Evolutionary conservation across 768 basidiomycete species (phyloP), one percentile per base, ranked within the genome.

Genomic region (Phylloporus scabripes): DNA sequence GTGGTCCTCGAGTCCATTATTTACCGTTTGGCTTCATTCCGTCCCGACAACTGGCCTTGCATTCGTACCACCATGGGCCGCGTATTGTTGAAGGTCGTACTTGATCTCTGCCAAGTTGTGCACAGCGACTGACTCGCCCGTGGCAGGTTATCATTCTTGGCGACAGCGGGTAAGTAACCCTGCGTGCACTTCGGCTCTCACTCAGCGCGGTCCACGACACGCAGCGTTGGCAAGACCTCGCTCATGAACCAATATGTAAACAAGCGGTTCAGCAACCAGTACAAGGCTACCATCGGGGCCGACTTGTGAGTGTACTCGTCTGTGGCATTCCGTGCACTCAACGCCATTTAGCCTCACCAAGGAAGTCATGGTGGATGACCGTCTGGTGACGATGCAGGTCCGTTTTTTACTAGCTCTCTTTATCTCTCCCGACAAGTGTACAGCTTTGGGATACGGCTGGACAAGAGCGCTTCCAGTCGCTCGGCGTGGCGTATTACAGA

Each of bases 231-330:
- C 37, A 98, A 98, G 86, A 98, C 96, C 36, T 98, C 95, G 24
- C 86, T 99, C 61, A 99, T 99, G 96, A 97, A 97, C 76, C 96
- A 99, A 73, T 98, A 96, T 75, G 96, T 99, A 57, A 98, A 97
- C 82, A 98, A 97, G 72, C 87, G 96, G 54, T 99, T 98, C 72
- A 92, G 89, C 70, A 96, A 94, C 73, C 95, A 97, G 74, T 99
- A 99, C 81, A 98, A 98, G 74, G 96, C 96, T 15, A 98, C 96
- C 54, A 95, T 95, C 65, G 92, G 92, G 51, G 92, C 92, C 51
- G 92, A 94, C 79, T 94, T 94, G 90, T 92, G 72, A 52, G 89
- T 78, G 56, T 42, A 43, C 42, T 40, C 42, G 50, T 57, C 38
- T 40, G 52, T 50, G 45, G 48, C 32, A 41, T 21, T 33, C 10